Conservation (phyloP, 129 eudicot species). For the Helichrysum umbraculigerum region DNA sequence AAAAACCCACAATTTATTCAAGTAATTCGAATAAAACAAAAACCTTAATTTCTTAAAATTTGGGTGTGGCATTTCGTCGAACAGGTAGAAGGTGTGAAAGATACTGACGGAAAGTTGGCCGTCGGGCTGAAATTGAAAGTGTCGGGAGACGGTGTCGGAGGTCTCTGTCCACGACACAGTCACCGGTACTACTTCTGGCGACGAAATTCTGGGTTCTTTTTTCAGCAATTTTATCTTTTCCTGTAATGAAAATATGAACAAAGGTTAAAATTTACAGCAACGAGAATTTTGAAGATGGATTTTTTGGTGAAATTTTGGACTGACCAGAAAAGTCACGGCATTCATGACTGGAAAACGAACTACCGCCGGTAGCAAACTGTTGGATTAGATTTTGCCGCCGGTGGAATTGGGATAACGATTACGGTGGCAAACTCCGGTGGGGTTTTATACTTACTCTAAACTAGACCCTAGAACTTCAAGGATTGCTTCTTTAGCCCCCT, state of each 20-base stretch:
- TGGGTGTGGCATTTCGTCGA: slow-evolving; percentile 28
- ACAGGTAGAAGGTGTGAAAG: slow-evolving; percentile 5
- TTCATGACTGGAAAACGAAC: not conserved
- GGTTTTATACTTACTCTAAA: slow-evolving; percentile 3
- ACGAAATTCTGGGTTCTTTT: slow-evolving; percentile 36
- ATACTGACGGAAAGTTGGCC: slow-evolving; percentile 60
- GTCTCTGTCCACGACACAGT: slow-evolving; percentile 68
- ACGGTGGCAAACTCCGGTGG: slow-evolving; percentile 18
- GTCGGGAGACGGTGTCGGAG: slow-evolving; percentile 67
- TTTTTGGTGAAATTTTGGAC: not conserved
- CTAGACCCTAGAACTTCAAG: not conserved
- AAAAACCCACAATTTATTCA: not conserved
- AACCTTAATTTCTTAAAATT: not conserved
- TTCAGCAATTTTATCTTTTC: slow-evolving; percentile 45
- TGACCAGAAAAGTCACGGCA: slow-evolving; percentile 31
- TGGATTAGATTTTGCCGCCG: slow-evolving; percentile 32
- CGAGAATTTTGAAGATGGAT: not conserved
- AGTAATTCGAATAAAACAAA: not conserved
- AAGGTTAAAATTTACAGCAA: not conserved
- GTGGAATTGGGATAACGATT: not conserved
- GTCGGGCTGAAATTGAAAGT: slow-evolving; percentile 51
- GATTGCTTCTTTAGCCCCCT: not conserved
- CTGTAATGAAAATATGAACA: slow-evolving; percentile 28
- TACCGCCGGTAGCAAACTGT: not conserved
- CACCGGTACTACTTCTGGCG: slow-evolving; percentile 31